Base-by-base conservation (phyloP, 148 eudicot genomes). In the Chenopodium berlandieri region DNA sequence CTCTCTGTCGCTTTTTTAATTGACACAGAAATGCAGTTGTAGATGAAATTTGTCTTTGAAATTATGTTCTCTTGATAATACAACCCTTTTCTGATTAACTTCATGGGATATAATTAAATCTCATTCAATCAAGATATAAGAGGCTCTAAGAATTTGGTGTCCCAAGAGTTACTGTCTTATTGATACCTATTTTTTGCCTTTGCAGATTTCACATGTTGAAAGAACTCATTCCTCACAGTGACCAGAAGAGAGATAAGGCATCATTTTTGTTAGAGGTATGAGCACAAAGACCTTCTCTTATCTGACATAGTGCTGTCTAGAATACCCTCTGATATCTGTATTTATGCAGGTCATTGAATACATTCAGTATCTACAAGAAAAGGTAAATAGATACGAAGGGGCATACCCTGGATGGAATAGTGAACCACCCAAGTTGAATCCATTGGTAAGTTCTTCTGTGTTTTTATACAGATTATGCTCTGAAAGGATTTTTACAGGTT, bases 201-300 rank as follows among this genome's bases (percentile, higher is more conserved):
- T 60, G 75, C 99, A 95, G 99, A 90, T 95, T 95, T 86, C 97
- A 92, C 84, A 89, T 82, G 89, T 84, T 95, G 90, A 92, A 97
- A 86, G 96, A 79, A 79, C 86, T 94, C 80, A 92, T 94, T 70
- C 95, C 95, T 80, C 86, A 92, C 80, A 85, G 94, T 84, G 99
- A 95, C 83, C 97, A 92, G 73, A 95, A 95, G 87, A 92, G 97
- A 85, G 99, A 95, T 78, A 93, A 95, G 88, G 99, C 99, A 80
- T 95, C 97, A 30, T 95, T 95, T 83, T 84, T 95, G 80, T 84
- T 93, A 66, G 97, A 95, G 96, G 97, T 92, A 86, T 23, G 13
- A 74, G 25, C 64, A 72, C 47, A 65, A n/a, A 54, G 75, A 72
- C 69, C 30, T 40, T 66, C 64, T 80, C 58, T 19, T 31, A 17